Evolutionary conservation across 108 stramenopile genomes (phyloP).

Genomic region (Epithemia pelagica): DNA sequence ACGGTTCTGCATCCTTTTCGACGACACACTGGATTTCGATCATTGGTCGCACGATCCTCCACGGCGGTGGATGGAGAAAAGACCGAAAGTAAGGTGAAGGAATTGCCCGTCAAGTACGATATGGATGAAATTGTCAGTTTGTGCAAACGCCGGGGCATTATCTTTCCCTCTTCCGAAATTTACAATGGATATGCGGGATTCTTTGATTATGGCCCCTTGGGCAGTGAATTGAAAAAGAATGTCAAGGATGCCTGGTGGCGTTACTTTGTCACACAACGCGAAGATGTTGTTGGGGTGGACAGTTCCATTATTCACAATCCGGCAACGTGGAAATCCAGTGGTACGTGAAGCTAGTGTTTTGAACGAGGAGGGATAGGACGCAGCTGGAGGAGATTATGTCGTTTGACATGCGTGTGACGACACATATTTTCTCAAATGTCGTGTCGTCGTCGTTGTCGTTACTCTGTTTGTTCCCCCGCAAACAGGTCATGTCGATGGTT

Average conservation of each 20-base stretch:
- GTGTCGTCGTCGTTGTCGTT: background rate
- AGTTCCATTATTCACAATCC: slow-evolving; percentile 91
- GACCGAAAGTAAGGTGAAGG: background rate
- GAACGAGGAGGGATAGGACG: background rate
- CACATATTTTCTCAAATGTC: no score
- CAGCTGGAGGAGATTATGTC: no score
- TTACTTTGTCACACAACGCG: slow-evolving; percentile 80
- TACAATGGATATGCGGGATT: slow-evolving; percentile 97
- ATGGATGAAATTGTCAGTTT: slow-evolving; percentile 88
- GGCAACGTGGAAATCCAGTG: slow-evolving; percentile 89
- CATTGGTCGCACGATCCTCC: no score
- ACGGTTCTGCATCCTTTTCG: no score
- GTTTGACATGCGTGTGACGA: no score
- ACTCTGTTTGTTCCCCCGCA: no score
- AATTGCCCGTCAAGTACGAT: slow-evolving; percentile 25
- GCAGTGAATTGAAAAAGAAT: slow-evolving; percentile 81
- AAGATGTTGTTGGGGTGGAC: slow-evolving; percentile 93
- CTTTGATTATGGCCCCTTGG: slow-evolving; percentile 97
- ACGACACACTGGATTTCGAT: no score
- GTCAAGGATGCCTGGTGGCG: slow-evolving; percentile 93
- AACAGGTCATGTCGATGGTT: slow-evolving; percentile 92
- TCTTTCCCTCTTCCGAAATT: slow-evolving; percentile 93
- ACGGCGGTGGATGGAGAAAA: no score
- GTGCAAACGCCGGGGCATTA: slow-evolving; percentile 94
- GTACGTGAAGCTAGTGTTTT: slow-evolving; percentile 38